Conservation (phyloP, 805 yeast species). For the Komagataella ulmi region DNA sequence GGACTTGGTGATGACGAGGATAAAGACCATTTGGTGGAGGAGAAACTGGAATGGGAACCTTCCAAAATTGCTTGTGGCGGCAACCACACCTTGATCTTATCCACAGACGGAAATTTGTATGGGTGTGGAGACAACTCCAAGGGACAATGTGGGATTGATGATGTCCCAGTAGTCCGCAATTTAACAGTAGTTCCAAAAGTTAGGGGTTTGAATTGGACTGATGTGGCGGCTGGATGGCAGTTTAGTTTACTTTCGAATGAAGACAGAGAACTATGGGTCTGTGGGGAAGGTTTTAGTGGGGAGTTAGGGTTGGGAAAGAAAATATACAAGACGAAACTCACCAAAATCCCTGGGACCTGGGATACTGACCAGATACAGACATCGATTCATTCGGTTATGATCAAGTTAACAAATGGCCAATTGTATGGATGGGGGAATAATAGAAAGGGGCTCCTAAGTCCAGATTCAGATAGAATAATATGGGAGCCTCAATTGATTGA, state of each 20-base stretch:
- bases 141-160: slow-evolving; percentile 38
- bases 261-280: slow-evolving; percentile 26
- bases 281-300: slow-evolving; percentile 62
- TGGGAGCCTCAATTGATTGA: not conserved
- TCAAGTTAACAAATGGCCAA: slow-evolving; percentile 24
- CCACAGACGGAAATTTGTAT: slow-evolving; percentile 36
- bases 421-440: slow-evolving; percentile 60
- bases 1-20: slow-evolving; percentile 50
- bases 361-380: slow-evolving; percentile 11
- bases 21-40: slow-evolving; percentile 14
- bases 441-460: slow-evolving; percentile 42
- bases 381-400: slow-evolving; percentile 33
- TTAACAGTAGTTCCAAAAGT: slow-evolving; percentile 1
- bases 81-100: slow-evolving; percentile 61
- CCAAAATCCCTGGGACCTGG: not conserved
- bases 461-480: not conserved
- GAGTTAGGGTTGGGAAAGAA: slow-evolving; percentile 48
- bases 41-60: slow-evolving; percentile 11
- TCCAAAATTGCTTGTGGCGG: slow-evolving; percentile 63
- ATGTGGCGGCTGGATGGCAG: slow-evolving; percentile 72
- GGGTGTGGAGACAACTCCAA: slow-evolving; percentile 44
- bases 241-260: slow-evolving; percentile 38
- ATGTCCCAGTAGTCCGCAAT: not conserved
- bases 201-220: slow-evolving; percentile 21
- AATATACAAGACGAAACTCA: slow-evolving; percentile 5